These are phyloP conservation scores for Salix arbutifolia DNA, from an alignment of 345 rosid genomes.

Conservation along the genomic window DNA sequence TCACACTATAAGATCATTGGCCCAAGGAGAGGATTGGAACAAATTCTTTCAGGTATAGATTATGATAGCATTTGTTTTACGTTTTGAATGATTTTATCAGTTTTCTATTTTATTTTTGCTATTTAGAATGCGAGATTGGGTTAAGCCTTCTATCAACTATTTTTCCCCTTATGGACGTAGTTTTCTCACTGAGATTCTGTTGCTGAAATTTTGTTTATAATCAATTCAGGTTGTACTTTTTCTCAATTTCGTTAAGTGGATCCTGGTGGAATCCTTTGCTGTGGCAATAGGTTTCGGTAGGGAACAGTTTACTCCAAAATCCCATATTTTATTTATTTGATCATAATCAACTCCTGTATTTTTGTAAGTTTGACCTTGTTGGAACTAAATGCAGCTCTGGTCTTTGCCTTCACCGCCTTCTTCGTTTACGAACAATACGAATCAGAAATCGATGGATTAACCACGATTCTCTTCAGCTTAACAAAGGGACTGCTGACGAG, in stretches of 20 bases:
- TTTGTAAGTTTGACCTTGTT: conserved; percentile 18
- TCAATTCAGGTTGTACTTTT: conserved; percentile 40
- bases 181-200: not conserved
- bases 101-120: not conserved
- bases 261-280: conserved; percentile 37
- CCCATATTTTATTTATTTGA: not conserved
- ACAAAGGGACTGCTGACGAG: conserved; percentile 25
- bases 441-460: conserved; percentile 49
- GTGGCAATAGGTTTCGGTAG: conserved; percentile 50
- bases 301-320: conserved; percentile 8
- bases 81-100: not conserved
- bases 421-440: conserved; percentile 82
- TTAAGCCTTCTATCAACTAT: not conserved
- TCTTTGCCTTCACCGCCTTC: conserved; percentile 66
- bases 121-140: not conserved
- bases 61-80: not conserved
- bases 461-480: conserved; percentile 23
- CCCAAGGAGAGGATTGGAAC: conserved; percentile 63
- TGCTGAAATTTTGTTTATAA: not conserved
- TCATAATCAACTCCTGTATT: not conserved
- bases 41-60: conserved; percentile 57
- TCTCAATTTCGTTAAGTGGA: conserved; percentile 43
- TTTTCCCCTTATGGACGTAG: not conserved
- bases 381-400: conserved; percentile 50
- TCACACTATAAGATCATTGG: conserved; percentile 34